Percentiles rank a stretch among this genome's conserved stretches.
Conservation (phyloP, 179 eudicot genomes). For the Heliamphora pulchella region DNA sequence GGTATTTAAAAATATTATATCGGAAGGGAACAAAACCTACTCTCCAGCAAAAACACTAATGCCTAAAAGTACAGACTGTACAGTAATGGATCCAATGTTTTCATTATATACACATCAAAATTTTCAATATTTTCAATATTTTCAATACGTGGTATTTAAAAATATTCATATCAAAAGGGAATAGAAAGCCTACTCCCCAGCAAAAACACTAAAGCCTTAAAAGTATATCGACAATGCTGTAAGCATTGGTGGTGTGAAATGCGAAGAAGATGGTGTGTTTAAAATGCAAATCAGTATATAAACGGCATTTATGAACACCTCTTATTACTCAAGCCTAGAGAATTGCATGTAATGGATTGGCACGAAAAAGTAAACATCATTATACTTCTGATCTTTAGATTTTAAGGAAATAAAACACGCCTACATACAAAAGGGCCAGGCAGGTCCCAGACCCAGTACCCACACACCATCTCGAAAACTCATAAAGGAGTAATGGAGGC, state of each 20-base stretch:
- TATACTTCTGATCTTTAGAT: not conserved
- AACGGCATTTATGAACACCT: no score
- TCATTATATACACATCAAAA: no score
- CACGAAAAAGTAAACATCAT: not conserved
- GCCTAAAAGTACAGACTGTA: no score
- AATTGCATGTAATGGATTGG: not conserved
- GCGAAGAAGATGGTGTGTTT: not conserved
- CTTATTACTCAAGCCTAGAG: not conserved
- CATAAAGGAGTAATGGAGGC: no score
- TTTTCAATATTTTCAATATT: no score
- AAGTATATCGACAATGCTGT: not conserved
- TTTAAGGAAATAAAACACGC: not conserved
- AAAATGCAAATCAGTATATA: not conserved
- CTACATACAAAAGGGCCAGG: not conserved
- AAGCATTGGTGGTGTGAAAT: not conserved
- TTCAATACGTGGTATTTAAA: not conserved
- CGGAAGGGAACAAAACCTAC: no score
- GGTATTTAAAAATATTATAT: not conserved
- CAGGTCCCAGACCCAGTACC: not conserved
- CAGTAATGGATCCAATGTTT: no score
- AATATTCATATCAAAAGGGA: not conserved
- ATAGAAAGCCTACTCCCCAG: not conserved
- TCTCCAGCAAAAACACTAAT: no score
- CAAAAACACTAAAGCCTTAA: not conserved
- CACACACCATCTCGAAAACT: not conserved